Conservation (phyloP, 2,329 filamentous ascomycete genomes). For the Colletotrichum sp. region DNA sequence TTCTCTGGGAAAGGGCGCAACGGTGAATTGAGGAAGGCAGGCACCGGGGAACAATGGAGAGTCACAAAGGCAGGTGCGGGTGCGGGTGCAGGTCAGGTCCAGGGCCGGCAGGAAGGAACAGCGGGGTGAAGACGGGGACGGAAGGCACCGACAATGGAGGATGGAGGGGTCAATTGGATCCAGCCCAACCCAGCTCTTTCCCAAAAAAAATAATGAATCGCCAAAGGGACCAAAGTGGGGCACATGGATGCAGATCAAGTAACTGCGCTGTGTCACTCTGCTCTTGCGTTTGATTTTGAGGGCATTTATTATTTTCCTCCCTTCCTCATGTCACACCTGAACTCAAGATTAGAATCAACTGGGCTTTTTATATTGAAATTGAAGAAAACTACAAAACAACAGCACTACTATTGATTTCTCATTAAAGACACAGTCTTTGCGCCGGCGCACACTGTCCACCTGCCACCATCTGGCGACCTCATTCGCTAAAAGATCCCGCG, state of each 20-base stretch:
- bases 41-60: neutral
- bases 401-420: rapidly evolving
- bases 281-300: neutral
- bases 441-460: neutral
- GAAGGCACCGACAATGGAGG: conserved; percentile 10
- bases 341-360: neutral
- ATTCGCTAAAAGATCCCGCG: neutral
- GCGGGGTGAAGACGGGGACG: conserved; percentile 6
- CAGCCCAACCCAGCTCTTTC: neutral
- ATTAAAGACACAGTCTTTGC: neutral
- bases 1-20: neutral
- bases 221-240: neutral
- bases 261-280: neutral
- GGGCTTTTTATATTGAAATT: neutral
- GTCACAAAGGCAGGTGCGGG: neutral
- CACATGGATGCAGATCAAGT: neutral
- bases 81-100: neutral
- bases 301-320: neutral
- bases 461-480: neutral
- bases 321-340: neutral
- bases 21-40: neutral
- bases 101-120: neutral
- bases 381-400: too few relatives aligned
- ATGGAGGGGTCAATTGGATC: conserved; percentile 4
- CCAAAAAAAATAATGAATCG: neutral